phyloP scores from a whole-genome alignment of 164 flowering plant species.

The Umbellularia californica region DNA sequence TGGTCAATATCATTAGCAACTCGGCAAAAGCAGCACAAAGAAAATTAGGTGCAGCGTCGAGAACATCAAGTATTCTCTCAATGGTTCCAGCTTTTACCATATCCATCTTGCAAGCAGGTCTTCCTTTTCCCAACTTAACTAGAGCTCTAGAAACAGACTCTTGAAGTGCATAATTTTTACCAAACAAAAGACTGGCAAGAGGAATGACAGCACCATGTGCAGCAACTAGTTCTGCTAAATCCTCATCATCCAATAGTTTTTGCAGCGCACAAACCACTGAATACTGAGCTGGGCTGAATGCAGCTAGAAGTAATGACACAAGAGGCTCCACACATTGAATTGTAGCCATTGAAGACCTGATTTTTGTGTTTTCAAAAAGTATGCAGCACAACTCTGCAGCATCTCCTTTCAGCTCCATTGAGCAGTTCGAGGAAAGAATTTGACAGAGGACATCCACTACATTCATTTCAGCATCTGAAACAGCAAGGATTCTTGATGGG shows the following conservation, averaged over 20 bases:
- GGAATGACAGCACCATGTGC: constrained; percentile 96
- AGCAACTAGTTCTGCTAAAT: constrained; percentile 92
- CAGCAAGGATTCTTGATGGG: constrained; percentile 84
- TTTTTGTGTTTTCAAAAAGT: constrained; percentile 82
- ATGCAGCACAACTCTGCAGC: constrained; percentile 93
- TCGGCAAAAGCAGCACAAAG: constrained; percentile 87
- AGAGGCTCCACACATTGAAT: constrained; percentile 95
- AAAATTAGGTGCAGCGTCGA: constrained; percentile 91
- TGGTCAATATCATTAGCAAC: constrained; percentile 83
- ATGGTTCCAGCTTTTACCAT: constrained; percentile 96
- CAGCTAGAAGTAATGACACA: constrained; percentile 82
- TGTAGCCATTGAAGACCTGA: constrained; percentile 82
- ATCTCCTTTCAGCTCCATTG: constrained; percentile 93
- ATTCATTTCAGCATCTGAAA: constrained; percentile 89
- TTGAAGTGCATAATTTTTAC: constrained; percentile 72
- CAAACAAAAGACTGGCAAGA: constrained; percentile 88
- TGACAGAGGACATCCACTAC: constrained; percentile 91
- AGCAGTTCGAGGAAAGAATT: constrained; percentile 82
- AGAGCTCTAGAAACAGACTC: constrained; percentile 84
- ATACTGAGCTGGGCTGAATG: constrained; percentile 78
- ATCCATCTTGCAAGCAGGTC: constrained; percentile 95
- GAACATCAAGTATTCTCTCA: constrained; percentile 77
- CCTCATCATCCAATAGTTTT: constrained; percentile 87
- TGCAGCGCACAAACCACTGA: constrained; percentile 90
- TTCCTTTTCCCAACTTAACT: constrained; percentile 94